A percentile compares a stretch with the other conserved stretches of the same genome.
Evolutionary conservation across 768 basidiomycete species (phyloP).

Genomic region (Boletus vermiculosoides): DNA sequence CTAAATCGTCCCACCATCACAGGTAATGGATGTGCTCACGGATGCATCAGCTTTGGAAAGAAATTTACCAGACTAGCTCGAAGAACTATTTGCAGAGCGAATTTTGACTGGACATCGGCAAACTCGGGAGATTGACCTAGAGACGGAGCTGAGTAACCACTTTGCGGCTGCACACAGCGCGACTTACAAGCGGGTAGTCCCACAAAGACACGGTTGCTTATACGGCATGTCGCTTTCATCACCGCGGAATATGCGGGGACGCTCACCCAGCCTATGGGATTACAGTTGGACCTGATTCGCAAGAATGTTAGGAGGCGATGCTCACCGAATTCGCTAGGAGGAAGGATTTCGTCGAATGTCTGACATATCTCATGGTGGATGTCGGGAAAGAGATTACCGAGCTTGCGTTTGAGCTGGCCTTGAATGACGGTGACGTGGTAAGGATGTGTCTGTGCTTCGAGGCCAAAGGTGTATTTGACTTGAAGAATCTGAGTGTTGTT

Average conservation of each 20-base stretch:
- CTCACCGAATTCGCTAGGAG: slow-evolving; percentile 21
- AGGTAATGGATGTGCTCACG: slow-evolving; percentile 26
- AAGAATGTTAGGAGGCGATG: background rate
- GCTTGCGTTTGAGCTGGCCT: slow-evolving; percentile 34
- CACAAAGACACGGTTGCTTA: slow-evolving; percentile 43
- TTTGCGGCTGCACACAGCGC: background rate
- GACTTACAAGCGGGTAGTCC: slow-evolving; percentile 38
- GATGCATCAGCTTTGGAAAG: slow-evolving; percentile 35
- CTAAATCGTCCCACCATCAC: slow-evolving; percentile 11
- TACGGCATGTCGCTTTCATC: slow-evolving; percentile 35
- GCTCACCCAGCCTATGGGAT: slow-evolving; percentile 30
- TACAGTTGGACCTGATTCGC: slow-evolving; percentile 10
- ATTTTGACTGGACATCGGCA: slow-evolving; percentile 32
- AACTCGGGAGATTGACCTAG: slow-evolving; percentile 40
- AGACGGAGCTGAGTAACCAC: slow-evolving; percentile 9
- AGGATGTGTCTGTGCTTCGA: slow-evolving; percentile 31
- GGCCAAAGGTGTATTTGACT: slow-evolving; percentile 39
- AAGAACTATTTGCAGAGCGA: slow-evolving; percentile 34
- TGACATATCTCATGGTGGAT: slow-evolving; percentile 35
- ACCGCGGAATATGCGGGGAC: slow-evolving; percentile 29
- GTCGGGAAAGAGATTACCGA: slow-evolving; percentile 33
- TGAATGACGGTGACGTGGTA: slow-evolving; percentile 38
- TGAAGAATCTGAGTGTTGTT: slow-evolving; percentile 32
- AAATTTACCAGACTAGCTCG: slow-evolving; percentile 34
- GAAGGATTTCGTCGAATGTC: slow-evolving; percentile 32